phyloP scores from a whole-genome alignment of 441 rosid species.

The Pelargonium cotyledonis region DNA sequence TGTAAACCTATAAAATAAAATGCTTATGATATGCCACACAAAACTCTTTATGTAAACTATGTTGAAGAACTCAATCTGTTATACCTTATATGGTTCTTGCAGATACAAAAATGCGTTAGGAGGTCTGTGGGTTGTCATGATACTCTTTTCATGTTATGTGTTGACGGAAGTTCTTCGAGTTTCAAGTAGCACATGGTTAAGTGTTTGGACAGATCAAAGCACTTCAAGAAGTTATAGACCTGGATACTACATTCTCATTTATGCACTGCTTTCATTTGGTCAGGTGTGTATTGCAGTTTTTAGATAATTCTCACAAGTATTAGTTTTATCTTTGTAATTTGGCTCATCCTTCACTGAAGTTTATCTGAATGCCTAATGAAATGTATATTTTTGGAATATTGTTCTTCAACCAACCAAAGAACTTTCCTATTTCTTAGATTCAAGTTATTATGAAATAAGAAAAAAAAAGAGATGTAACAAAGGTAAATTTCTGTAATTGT shows the following conservation, averaged over 20 bases:
- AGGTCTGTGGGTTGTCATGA: slow-evolving; percentile 85
- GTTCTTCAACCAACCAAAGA: not conserved
- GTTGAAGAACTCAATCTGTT: slow-evolving; percentile 5
- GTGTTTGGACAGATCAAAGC: slow-evolving; percentile 88
- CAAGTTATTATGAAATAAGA: not conserved
- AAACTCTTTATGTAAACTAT: not conserved
- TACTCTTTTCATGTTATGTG: slow-evolving; percentile 71
- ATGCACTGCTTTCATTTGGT: slow-evolving; percentile 66
- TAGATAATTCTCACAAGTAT: not conserved
- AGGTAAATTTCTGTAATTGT: not conserved
- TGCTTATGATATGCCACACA: not conserved
- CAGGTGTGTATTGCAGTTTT: slow-evolving; percentile 49
- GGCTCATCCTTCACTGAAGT: slow-evolving; percentile 1
- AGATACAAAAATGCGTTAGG: slow-evolving; percentile 98
- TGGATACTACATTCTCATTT: slow-evolving; percentile 61
- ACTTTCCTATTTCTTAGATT: not conserved
- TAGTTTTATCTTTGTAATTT: not conserved
- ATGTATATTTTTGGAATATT: not conserved
- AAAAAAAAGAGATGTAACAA: not conserved
- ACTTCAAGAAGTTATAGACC: slow-evolving; percentile 53
- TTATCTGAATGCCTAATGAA: not conserved
- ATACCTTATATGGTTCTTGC: slow-evolving; percentile 20
- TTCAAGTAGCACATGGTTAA: slow-evolving; percentile 97
- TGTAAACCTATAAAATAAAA: not conserved
- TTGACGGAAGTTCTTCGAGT: slow-evolving; percentile 74